These are phyloP conservation scores for Fusarium pseudonygamai DNA, from an alignment of 2,329 filamentous ascomycete genomes.

Conservation along the genomic window DNA sequence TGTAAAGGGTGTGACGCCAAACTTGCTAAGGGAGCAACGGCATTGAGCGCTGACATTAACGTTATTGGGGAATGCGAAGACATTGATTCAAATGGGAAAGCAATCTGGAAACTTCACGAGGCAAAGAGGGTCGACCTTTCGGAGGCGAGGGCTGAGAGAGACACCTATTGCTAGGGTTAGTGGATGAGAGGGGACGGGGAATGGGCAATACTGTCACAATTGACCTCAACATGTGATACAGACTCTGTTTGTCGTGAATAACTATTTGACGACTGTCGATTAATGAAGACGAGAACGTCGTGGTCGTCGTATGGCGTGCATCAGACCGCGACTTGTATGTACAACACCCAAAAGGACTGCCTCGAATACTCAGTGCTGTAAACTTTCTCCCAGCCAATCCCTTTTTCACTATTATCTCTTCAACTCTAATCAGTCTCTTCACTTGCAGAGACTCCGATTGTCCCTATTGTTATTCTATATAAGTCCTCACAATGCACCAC, in stretches of 20 bases:
- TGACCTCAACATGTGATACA: rapidly evolving
- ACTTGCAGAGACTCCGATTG: rapidly evolving
- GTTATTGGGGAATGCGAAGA: not conserved
- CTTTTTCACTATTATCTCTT: rapidly evolving
- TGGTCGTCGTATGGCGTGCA: not conserved
- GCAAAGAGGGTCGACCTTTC: not conserved
- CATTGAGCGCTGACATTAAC: not conserved
- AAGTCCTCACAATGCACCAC: not conserved
- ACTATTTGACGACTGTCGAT: rapidly evolving
- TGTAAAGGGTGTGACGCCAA: not conserved
- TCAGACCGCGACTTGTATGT: not conserved
- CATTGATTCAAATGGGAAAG: rapidly evolving
- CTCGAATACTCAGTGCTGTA: not conserved
- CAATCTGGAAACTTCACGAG: not conserved
- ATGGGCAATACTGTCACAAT: too few species aligned
- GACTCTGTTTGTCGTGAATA: rapidly evolving
- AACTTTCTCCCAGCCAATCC: rapidly evolving
- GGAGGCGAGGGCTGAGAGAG: not conserved
- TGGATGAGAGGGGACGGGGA: rapidly evolving
- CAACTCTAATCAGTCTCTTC: rapidly evolving
- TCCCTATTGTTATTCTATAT: not conserved
- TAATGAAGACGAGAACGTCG: not conserved
- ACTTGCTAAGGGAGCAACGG: not conserved
- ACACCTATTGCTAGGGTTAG: not conserved
- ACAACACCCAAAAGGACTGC: not conserved